Percentiles rank a stretch among this genome's conserved stretches.
phyloP scores from a whole-genome alignment of 2,329 filamentous ascomycete genomes.

The Stachybotrys chlorohalonatus region DNA sequence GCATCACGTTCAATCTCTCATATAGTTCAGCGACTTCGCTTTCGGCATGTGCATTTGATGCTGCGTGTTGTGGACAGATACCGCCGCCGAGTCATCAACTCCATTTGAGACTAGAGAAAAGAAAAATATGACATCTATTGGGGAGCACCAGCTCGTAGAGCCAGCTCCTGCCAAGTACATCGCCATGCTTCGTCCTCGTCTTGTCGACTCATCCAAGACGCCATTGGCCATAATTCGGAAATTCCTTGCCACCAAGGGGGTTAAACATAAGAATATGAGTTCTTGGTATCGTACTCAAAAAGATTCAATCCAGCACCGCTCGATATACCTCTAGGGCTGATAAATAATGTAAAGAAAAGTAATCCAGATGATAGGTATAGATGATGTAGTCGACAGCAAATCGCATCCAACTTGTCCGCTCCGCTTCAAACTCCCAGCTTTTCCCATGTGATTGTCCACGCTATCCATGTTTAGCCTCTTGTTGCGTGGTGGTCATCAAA shows the following conservation, averaged over 20 bases:
- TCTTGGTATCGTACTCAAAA: neutral
- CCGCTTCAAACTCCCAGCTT: neutral
- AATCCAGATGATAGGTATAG: too few relatives aligned
- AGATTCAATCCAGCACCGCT: neutral
- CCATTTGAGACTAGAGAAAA: neutral
- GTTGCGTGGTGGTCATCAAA: slow-evolving; percentile 52
- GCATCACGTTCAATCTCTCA: too few relatives aligned
- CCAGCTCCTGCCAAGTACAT: neutral
- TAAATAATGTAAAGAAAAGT: too few relatives aligned
- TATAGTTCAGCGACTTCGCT: too few relatives aligned
- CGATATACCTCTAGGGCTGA: neutral
- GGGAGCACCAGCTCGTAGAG: neutral
- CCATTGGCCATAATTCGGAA: neutral
- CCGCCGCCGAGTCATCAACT: neutral
- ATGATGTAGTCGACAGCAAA: too few relatives aligned
- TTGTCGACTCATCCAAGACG: slow-evolving; percentile 1
- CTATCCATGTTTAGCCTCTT: slow-evolving; percentile 29
- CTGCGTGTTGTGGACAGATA: too few relatives aligned
- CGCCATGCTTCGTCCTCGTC: neutral
- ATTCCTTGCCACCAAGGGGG: neutral
- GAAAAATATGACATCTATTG: neutral
- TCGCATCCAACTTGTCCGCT: too few relatives aligned
- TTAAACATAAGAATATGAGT: neutral
- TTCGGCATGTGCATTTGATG: too few relatives aligned
- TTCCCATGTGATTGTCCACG: neutral